Percentiles rank a stretch among this genome's conserved stretches.
Conservation (phyloP, 1,284 basidiomycete genomes). For the Bjerkandera adusta region DNA sequence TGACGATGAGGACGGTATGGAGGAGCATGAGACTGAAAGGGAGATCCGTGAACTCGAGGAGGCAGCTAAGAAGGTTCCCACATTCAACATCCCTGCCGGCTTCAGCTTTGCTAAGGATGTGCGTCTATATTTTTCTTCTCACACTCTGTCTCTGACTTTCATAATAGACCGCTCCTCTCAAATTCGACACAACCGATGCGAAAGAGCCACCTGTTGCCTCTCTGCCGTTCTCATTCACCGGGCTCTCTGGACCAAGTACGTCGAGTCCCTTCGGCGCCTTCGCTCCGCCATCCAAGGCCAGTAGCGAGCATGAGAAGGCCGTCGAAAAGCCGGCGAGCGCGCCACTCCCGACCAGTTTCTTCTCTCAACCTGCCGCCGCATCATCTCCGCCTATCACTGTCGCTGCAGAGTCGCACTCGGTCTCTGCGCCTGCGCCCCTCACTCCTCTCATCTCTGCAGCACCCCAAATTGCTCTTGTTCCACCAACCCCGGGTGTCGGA, state of each 20-base stretch:
- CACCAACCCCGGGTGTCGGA: slow-evolving; percentile 19
- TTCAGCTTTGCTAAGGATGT: slow-evolving; percentile 70
- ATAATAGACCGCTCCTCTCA: slow-evolving; percentile 23
- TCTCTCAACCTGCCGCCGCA: slow-evolving; percentile 4
- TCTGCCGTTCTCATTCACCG: slow-evolving; percentile 64
- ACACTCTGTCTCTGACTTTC: slow-evolving; percentile 10
- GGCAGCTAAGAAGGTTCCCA: slow-evolving; percentile 49
- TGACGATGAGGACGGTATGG: slow-evolving; percentile 47
- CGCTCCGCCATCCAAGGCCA: slow-evolving; percentile 10
- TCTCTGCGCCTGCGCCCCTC: slow-evolving; percentile 13
- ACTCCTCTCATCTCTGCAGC: slow-evolving; percentile 18
- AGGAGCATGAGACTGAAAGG: slow-evolving; percentile 37
- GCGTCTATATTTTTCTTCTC: slow-evolving; percentile 29
- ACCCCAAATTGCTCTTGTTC: slow-evolving; percentile 25
- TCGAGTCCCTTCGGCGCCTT: too few species aligned
- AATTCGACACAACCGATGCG: slow-evolving; percentile 33
- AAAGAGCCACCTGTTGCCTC: slow-evolving; percentile 64
- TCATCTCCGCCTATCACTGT: slow-evolving; percentile 7
- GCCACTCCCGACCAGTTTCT: slow-evolving; percentile 3
- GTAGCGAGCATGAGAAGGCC: slow-evolving; percentile 7
- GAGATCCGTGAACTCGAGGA: slow-evolving; percentile 37
- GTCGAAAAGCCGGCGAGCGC: slow-evolving; percentile 10
- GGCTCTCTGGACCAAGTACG: slow-evolving; percentile 21
- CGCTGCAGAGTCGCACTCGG: slow-evolving; percentile 2
- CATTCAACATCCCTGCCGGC: slow-evolving; percentile 57